Base-by-base conservation (phyloP, 2,329 filamentous ascomycete genomes). In the Fonsecaea erecta region DNA sequence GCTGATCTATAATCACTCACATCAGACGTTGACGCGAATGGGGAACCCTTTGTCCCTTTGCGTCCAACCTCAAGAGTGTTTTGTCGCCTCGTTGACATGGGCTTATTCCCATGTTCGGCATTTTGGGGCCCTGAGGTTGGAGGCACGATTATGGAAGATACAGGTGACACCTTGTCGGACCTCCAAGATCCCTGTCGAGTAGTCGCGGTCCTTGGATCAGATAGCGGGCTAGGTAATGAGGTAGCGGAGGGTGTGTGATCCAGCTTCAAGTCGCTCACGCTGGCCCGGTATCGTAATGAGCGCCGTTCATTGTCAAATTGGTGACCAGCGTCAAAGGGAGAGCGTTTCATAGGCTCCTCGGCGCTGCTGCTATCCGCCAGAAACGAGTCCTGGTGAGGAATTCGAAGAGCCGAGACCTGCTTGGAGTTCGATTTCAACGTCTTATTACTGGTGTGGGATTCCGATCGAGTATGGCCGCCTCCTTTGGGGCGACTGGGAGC, bases 1-100 rank as follows among this genome's bases (percentile, higher is more conserved):
- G 80, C 79, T 24, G 80, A 82, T 51, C 76, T 75, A 68, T 81
- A 81, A 37, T 79, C 57, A 28, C 79, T 81, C 11, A 75, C 65
- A 57, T 79, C 77, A 7, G 79, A 81, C 4, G 54, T 56, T 28
- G 68, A 68, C 18, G 57, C 64, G 48, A 58, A 52, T 6, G 59
- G 58, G 2, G 66, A 66, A 28, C 57, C 32, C 40, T 62, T 62
- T 26, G 56, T 48, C 9, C 35, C 30, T 46, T 62, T 62, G 24
- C 40, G 60, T 16, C 28, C 40, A n/a, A 56, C 21, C 14, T 62
- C 60, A 52, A 66, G 37, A 43, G 26, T 32, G 8, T 52, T 59
- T 12, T 62, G 28, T 12, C 37, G 40, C 28, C 48, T 57, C 16
- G 28, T 14, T 12, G 37, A 28, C 5, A 12, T 34, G 4, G 60